Base-by-base conservation (phyloP, 2,329 filamentous ascomycete species). In the Ceratocystis eucalypticola region DNA sequence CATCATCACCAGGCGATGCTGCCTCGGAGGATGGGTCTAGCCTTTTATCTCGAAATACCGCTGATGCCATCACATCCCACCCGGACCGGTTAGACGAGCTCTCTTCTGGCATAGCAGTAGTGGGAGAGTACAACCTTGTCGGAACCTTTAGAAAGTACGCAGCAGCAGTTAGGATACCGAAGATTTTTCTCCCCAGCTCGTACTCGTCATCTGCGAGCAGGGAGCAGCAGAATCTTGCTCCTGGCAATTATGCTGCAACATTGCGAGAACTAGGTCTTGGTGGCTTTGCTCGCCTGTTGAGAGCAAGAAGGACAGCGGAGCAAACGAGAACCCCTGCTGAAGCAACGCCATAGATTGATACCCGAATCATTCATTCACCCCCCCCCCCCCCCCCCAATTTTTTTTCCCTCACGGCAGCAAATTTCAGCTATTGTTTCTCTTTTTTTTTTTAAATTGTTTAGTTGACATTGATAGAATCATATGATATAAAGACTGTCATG, bases 61-160 rank as follows among this genome's bases (percentile, higher is more conserved):
- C 45, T 15, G 62, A 61, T 1, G 44, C 61, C 7, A 41, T 41
- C 10, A 45, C 65, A 20, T 20, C 22, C 10, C 65, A 67, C 15
- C 65, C 61, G 7, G 41, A 64, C 48, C 46, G 28, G 28, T 15
- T 65, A 22, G 66, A 84, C 68, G 74, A 80, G 2, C 74, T 85
- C 72, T 76, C 75, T 65, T 84, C 82, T 8, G 83, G 83, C 7
- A 82, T 82, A 71, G 82, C 77, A 17, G 71, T 83, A 4, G 72
- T 84, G 45, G 78, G 78, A 66, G 80, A 82, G 66, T 83, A 83
- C 67, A 78, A 84, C 69, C 74, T 84, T 30, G 70, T 81, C 5
- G 76, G 80, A 63, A 78, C 81, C 1, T 73, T 68, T 6, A 62
- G 57, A 62, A 66, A 63, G 22, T 65, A 65, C 17, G 64, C 64